phyloP scores from a whole-genome alignment of 1,284 basidiomycete genomes.

The Tylopilus orsonianus region DNA sequence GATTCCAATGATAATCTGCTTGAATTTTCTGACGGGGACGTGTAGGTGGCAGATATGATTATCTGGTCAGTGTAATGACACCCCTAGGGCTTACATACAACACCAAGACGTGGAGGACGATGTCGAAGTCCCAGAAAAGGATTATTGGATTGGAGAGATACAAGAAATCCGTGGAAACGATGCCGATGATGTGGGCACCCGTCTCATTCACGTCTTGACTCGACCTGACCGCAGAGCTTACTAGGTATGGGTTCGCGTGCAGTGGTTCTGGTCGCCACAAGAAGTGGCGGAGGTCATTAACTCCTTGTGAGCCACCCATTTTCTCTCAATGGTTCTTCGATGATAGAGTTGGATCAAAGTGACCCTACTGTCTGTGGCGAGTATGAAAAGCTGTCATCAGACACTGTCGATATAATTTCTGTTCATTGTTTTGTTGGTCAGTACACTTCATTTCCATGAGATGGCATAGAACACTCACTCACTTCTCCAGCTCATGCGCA shows the following conservation, averaged over 20 bases:
- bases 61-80: neutral
- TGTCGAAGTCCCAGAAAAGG: neutral
- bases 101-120: constrained; percentile 6
- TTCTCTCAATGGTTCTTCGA: neutral
- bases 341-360: constrained; percentile 26
- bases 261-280: constrained; percentile 48
- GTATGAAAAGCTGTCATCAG: constrained; percentile 46
- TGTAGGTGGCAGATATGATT: constrained; percentile 23
- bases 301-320: constrained; percentile 42
- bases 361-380: constrained; percentile 36
- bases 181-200: constrained; percentile 16
- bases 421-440: constrained; percentile 42
- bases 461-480: neutral
- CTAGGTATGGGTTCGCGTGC: constrained; percentile 48
- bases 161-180: constrained; percentile 19
- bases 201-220: neutral
- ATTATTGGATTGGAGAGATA: constrained; percentile 30
- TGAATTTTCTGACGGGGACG: constrained; percentile 27
- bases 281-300: constrained; percentile 42
- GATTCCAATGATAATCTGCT: constrained; percentile 29
- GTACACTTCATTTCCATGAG: neutral
- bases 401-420: constrained; percentile 44
- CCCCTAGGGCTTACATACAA: constrained; percentile 35
- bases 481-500: constrained; percentile 22
- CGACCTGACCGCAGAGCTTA: neutral